Percentiles rank a stretch among this genome's conserved stretches.
These are phyloP conservation scores for Maudiozyma barnettii DNA, from an alignment of 805 yeast genomes.

Conservation along the genomic window DNA sequence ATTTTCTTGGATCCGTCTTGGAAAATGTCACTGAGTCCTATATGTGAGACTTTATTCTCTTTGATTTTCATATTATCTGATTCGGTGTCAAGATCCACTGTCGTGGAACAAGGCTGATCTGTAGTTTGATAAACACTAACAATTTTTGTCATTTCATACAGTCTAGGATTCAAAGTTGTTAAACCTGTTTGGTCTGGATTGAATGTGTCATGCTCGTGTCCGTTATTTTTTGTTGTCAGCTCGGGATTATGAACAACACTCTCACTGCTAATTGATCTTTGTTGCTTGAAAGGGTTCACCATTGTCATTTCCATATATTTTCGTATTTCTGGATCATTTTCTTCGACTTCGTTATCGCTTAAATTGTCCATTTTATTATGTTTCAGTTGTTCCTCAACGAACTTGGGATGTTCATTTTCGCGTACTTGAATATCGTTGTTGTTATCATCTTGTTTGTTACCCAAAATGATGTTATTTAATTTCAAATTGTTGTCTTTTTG, in stretches of 20 bases:
- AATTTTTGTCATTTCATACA: slow-evolving; percentile 29
- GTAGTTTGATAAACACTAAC: slow-evolving; percentile 23
- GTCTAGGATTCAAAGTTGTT: slow-evolving; percentile 8
- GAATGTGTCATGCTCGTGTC: slow-evolving; percentile 1
- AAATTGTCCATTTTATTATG: neutral
- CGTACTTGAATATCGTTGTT: too few species aligned
- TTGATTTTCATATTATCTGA: neutral
- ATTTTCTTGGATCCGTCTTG: neutral
- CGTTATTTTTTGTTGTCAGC: neutral
- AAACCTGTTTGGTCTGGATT: slow-evolving; percentile 3
- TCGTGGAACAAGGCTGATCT: neutral
- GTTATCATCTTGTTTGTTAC: neutral
- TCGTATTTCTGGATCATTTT: slow-evolving; percentile 16
- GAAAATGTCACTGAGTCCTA: slow-evolving; percentile 21
- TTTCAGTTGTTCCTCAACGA: neutral
- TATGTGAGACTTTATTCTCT: slow-evolving; percentile 1
- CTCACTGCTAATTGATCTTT: slow-evolving; percentile 10
- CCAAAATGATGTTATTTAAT: slow-evolving; percentile 3
- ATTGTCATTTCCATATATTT: slow-evolving; percentile 27
- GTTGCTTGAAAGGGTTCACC: slow-evolving; percentile 25
- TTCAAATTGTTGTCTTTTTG: slow-evolving; percentile 14
- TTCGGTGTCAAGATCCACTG: too few species aligned
- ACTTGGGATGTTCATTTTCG: neutral
- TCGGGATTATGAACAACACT: slow-evolving; percentile 17
- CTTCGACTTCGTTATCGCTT: neutral